These are phyloP conservation scores for Starmerella floricola DNA, from an alignment of 805 yeast species.

Conservation along the genomic window DNA sequence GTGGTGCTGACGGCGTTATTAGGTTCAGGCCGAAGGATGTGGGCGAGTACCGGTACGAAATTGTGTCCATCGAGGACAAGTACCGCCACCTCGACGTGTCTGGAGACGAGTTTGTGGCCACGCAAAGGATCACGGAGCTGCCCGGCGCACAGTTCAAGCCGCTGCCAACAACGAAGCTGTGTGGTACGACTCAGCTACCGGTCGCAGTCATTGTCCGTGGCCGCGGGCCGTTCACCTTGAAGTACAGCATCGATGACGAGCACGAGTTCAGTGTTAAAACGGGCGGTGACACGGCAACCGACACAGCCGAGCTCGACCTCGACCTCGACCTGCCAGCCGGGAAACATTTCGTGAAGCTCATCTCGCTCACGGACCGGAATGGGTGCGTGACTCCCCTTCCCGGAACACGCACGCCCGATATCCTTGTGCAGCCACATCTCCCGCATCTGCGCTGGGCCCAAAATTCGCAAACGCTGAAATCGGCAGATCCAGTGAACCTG, in stretches of 20 bases:
- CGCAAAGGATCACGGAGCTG: slow-evolving; percentile 29
- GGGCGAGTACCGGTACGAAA: slow-evolving; percentile 68
- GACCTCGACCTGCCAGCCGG: slow-evolving; percentile 42
- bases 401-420: slow-evolving; percentile 48
- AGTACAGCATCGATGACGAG: slow-evolving; percentile 42
- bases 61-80: slow-evolving; percentile 44
- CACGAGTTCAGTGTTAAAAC: background rate
- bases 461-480: slow-evolving; percentile 26
- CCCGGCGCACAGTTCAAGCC: slow-evolving; percentile 32
- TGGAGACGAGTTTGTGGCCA: slow-evolving; percentile 18
- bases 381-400: slow-evolving; percentile 60
- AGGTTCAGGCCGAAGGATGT: slow-evolving; percentile 66
- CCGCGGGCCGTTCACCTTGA: slow-evolving; percentile 60
- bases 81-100: slow-evolving; percentile 32
- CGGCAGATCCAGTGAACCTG: slow-evolving; percentile 32
- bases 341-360: slow-evolving; percentile 49
- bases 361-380: slow-evolving; percentile 59
- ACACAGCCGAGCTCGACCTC: slow-evolving; percentile 22
- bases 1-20: slow-evolving; percentile 32
- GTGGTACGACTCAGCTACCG: slow-evolving; percentile 19
- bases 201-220: slow-evolving; percentile 61
- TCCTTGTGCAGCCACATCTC: slow-evolving; percentile 58
- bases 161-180: slow-evolving; percentile 9
- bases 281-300: slow-evolving; percentile 29
- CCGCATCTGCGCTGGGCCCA: slow-evolving; percentile 45